Evolutionary conservation across 1,284 basidiomycete species (phyloP), one percentile per base, ranked within the genome.

Genomic region (Uromyces viciae-fabae): DNA sequence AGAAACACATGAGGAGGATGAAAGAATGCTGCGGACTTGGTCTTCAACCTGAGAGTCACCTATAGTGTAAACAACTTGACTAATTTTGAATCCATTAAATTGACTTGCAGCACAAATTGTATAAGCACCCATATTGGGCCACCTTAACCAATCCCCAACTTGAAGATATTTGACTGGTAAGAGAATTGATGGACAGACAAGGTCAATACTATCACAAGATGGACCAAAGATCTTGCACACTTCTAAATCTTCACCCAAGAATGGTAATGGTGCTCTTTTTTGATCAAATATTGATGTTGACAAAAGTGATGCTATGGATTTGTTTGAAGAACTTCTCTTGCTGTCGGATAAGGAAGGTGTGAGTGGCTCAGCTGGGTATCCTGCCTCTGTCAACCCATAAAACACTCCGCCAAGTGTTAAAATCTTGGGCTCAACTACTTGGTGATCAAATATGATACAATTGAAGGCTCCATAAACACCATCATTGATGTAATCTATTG

Each of bases 391-490:
- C 11, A 46, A 58, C 14, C 58, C 58, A 58, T 64, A 66, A 75
- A 82, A 85, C 82, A 66, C 83, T 82, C 56, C 87, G 84, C 69
- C 84, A 81, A 81, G 84, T 25, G 90, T 90, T 74, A 95, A 88
- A 38, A 94, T 92, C 86, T 93, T 91, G 56, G 94, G 94, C 84
- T 92, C 90, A 25, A 93, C 92, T 82, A 91, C 90, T 85, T 94
- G 93, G 87, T 95, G 94, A 87, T 96, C 94, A 86, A 95, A 96
- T 85, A 96, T 88, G 87, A 94, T 93, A 87, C 94, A 95, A 90
- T 99, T 98, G 90, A 99, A 98, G 28, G 96, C 93, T 76, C 96
- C 95, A 87, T 99, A 99, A 56, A 98, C 94, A 64, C 95, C 95
- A 86, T 97, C 95, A 87, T 95, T 97, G 90, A 97, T 94, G 88